Percentiles rank a stretch among this genome's conserved stretches.
Conservation (phyloP, 768 basidiomycete species). For the Suillus lakei region DNA sequence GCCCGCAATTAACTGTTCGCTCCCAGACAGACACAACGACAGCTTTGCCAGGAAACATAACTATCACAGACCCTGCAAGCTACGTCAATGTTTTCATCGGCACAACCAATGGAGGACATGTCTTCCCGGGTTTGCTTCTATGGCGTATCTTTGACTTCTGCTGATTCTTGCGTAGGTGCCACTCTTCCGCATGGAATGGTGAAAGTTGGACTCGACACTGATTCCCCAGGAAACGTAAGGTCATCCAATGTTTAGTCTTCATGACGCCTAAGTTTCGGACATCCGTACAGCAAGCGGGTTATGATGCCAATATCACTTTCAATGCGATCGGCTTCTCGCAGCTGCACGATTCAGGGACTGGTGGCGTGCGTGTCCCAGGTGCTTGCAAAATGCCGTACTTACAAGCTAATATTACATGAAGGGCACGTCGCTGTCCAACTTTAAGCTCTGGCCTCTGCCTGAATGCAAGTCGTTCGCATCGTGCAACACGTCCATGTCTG, state of each 20-base stretch:
- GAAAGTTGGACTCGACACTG: slow-evolving; percentile 70
- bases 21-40: not conserved
- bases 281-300: slow-evolving; percentile 40
- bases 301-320: slow-evolving; percentile 39
- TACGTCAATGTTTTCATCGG: slow-evolving; percentile 67
- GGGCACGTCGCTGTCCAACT: slow-evolving; percentile 57
- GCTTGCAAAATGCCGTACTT: not conserved
- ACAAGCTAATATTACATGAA: slow-evolving; percentile 2
- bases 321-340: slow-evolving; percentile 64
- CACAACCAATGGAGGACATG: slow-evolving; percentile 66
- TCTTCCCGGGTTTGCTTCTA: slow-evolving; percentile 56
- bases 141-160: not conserved
- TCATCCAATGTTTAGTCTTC: not conserved
- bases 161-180: slow-evolving; percentile 44
- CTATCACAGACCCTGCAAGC: slow-evolving; percentile 11
- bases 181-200: slow-evolving; percentile 74
- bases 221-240: slow-evolving; percentile 62
- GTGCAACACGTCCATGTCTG: slow-evolving; percentile 52
- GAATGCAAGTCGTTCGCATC: slow-evolving; percentile 56
- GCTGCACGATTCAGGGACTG: slow-evolving; percentile 57
- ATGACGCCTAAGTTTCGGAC: not conserved
- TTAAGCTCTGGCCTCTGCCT: slow-evolving; percentile 62
- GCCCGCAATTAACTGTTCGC: slow-evolving; percentile 4
- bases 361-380: slow-evolving; percentile 48
- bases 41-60: slow-evolving; percentile 6